phyloP scores from a whole-genome alignment of 129 eudicot species.

The Kitagawia praeruptora region DNA sequence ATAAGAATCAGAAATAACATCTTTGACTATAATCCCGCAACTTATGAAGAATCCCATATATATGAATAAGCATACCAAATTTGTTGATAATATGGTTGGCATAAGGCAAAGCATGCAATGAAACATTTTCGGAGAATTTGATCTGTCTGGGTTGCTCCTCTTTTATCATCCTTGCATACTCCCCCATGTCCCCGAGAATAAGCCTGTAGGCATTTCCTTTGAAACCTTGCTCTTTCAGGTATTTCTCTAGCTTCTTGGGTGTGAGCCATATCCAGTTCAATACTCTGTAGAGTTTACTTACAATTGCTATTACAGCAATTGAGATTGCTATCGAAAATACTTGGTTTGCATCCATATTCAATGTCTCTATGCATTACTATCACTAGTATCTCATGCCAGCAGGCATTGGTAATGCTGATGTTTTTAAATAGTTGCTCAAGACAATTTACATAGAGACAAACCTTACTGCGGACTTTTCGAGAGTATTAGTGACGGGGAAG shows the following conservation, averaged over 20 bases:
- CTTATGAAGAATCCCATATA: neutral
- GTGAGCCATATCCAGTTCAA: neutral
- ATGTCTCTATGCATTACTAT: neutral
- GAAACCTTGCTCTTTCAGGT: conserved; percentile 14
- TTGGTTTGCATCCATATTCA: neutral
- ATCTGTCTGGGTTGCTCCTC: neutral
- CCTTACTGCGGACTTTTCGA: neutral
- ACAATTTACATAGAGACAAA: neutral
- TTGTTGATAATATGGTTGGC: neutral
- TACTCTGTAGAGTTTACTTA: neutral
- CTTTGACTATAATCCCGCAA: neutral
- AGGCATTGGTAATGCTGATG: neutral
- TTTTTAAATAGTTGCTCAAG: neutral
- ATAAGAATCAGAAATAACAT: neutral
- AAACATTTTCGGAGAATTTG: neutral
- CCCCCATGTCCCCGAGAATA: neutral
- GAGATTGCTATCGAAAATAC: neutral
- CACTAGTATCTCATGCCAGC: neutral
- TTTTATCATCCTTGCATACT: neutral
- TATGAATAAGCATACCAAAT: neutral
- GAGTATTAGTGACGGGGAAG: no score
- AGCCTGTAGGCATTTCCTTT: conserved; percentile 12
- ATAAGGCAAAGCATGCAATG: neutral
- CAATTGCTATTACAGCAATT: neutral
- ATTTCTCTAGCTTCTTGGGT: conserved; percentile 12